phyloP scores from a whole-genome alignment of 2,329 filamentous ascomycete species.

The Alternaria triticina region DNA sequence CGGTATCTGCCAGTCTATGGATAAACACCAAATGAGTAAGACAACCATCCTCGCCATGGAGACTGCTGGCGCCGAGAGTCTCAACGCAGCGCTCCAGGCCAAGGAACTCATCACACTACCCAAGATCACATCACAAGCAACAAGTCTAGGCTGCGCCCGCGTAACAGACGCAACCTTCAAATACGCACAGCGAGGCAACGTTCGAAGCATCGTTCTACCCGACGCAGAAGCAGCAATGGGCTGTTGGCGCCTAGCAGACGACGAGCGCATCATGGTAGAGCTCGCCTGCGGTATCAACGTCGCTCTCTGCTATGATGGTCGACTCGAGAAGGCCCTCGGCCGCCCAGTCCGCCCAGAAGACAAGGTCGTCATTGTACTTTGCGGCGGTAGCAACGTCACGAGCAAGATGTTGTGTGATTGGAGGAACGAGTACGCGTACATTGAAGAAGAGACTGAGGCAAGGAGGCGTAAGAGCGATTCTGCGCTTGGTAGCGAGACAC shows the following conservation, averaged over 20 bases:
- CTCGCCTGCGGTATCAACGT: slow-evolving; percentile 83
- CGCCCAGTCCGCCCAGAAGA: slow-evolving; percentile 68
- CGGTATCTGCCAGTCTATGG: slow-evolving; percentile 74
- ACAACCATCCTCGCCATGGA: slow-evolving; percentile 72
- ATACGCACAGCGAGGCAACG: slow-evolving; percentile 62
- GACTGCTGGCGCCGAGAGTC: slow-evolving; percentile 74
- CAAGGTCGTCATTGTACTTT: slow-evolving; percentile 84
- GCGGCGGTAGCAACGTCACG: slow-evolving; percentile 67
- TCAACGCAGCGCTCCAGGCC: slow-evolving; percentile 67
- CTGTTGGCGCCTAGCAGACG: slow-evolving; percentile 78
- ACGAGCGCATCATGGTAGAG: slow-evolving; percentile 82
- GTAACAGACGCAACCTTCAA: slow-evolving; percentile 73
- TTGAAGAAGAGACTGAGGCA: slow-evolving; percentile 24
- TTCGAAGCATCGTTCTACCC: slow-evolving; percentile 68
- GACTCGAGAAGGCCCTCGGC: slow-evolving; percentile 65
- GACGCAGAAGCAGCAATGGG: slow-evolving; percentile 83
- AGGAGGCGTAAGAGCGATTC: slow-evolving; percentile 22
- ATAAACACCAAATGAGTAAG: slow-evolving; percentile 47
- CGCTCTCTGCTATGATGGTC: slow-evolving; percentile 69
- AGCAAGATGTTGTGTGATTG: slow-evolving; percentile 59
- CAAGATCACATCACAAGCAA: slow-evolving; percentile 77
- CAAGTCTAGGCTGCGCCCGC: slow-evolving; percentile 73
- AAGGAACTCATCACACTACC: slow-evolving; percentile 67
- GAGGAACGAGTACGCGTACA: slow-evolving; percentile 49
- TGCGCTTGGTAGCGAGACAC: slow-evolving; percentile 23